Evolutionary conservation across 768 basidiomycete species (phyloP).

Genomic region (Phaffia tasmanica): DNA sequence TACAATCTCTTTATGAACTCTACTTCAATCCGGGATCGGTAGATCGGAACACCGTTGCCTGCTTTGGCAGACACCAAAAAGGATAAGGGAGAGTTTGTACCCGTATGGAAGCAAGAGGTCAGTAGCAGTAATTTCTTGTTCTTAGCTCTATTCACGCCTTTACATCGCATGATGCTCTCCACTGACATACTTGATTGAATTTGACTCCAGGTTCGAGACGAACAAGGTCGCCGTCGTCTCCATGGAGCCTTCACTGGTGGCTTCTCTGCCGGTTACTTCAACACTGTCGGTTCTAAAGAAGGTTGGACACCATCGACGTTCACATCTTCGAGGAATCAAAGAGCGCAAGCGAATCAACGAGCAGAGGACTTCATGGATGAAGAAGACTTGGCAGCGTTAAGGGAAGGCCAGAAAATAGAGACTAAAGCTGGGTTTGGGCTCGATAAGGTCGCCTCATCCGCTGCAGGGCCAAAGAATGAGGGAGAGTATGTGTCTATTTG

Average conservation of each 20-base stretch:
- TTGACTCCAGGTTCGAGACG: constrained; percentile 65
- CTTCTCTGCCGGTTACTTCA: constrained; percentile 95
- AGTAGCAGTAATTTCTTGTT: constrained; percentile 30
- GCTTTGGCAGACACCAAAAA: constrained; percentile 71
- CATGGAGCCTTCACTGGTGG: constrained; percentile 99
- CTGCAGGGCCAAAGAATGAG: constrained; percentile 2
- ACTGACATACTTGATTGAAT: constrained; percentile 1
- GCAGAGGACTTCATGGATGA: constrained; percentile 98
- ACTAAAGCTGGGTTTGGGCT: constrained; percentile 59
- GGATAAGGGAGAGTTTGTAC: constrained; percentile 88
- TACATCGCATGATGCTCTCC: neutral
- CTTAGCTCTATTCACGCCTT: constrained; percentile 20
- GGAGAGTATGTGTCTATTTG: constrained; percentile 5
- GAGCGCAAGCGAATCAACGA: constrained; percentile 44
- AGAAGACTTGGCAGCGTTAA: constrained; percentile 77
- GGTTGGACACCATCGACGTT: constrained; percentile 94
- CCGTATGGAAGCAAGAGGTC: constrained; percentile 96
- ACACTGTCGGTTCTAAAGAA: constrained; percentile 90
- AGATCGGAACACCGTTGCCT: constrained; percentile 92
- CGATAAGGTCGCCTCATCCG: constrained; percentile 42
- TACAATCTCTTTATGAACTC: neutral
- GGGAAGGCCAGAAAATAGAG: constrained; percentile 61
- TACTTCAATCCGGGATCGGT: neutral
- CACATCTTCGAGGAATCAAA: constrained; percentile 70
- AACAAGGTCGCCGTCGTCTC: constrained; percentile 79